Base-by-base conservation (phyloP, 768 basidiomycete genomes). In the Lepiota brunneoincarnata region DNA sequence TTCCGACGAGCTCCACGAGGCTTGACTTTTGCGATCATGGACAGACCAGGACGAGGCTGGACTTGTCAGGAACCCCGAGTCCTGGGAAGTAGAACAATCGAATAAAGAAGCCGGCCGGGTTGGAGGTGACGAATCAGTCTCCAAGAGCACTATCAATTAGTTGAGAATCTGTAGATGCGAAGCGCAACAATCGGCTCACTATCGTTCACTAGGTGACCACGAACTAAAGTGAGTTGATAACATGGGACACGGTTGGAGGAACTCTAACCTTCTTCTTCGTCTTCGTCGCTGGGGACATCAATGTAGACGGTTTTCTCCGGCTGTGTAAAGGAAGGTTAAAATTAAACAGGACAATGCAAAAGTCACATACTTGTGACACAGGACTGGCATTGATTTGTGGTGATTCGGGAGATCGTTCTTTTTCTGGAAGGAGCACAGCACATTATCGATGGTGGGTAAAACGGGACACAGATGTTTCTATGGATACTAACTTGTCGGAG, bases 251-350 rank as follows among this genome's bases (percentile, higher is more conserved):
- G 20, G 18, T 18, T 11, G 18, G 35, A 18, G 9, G 15, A 12
- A 17, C 11, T 46, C 44, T 37, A 26, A 54, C 52, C 52, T 54
- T 46, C 43, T 3, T 45, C 43, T 24, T 49, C 48, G 9, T 51
- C 50, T 4, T 54, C 52, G 10, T 54, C 52, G n/a, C 37, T 20
- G 4, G 17, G 17, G 26, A 35, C 42, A 6, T 34, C 18, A 14
- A 54, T 28, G 21, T 46, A 17, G 14, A 46, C 24, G 5, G 44
- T 26, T 28, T 23, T 38, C 20, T 7, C 36, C 12, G 46, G 45
- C 53, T 54, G 21, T 20, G 20, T 2, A 23, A 20, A 15, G 28
- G 34, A 37, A 17, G 23, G 4, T 31, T 31, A 28, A 38, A 9
- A 37, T 35, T 1, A 38, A n/a, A 28, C 11, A 14, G 23, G 18